Evolutionary conservation across 805 yeast genomes (phyloP).

Genomic region (Metschnikowia orientalis): DNA sequence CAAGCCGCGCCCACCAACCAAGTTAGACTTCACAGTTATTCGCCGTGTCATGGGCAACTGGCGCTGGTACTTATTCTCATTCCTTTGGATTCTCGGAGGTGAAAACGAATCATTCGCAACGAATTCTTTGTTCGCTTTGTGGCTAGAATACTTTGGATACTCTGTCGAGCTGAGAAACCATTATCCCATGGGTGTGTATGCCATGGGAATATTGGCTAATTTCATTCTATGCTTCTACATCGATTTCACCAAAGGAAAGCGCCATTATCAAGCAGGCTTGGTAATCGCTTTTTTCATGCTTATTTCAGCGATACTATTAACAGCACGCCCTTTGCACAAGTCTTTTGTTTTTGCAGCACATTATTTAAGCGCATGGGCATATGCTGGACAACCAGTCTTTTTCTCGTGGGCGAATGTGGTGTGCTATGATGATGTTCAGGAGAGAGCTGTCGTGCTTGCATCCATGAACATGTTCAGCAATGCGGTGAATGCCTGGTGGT

Average conservation of each 20-base stretch:
- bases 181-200: conserved; percentile 53
- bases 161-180: conserved; percentile 45
- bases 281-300: conserved; percentile 41
- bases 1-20: conserved; percentile 8
- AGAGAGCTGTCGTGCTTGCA: conserved; percentile 59
- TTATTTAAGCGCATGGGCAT: conserved; percentile 49
- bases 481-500: conserved; percentile 66
- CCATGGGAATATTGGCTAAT: conserved; percentile 47
- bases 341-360: conserved; percentile 48
- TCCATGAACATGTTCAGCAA: conserved; percentile 63
- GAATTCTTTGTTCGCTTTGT: conserved; percentile 45
- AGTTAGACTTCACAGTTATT: conserved; percentile 26
- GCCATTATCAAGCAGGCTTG: conserved; percentile 50
- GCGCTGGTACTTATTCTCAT: conserved; percentile 54
- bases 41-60: conserved; percentile 42
- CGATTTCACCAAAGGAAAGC: conserved; percentile 26
- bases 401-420: conserved; percentile 63
- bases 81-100: conserved; percentile 51
- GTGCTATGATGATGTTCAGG: conserved; percentile 56
- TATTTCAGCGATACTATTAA: conserved; percentile 44
- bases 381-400: conserved; percentile 57
- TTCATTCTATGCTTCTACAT: conserved; percentile 41
- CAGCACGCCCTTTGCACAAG: conserved; percentile 36
- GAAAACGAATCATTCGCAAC: conserved; percentile 44
- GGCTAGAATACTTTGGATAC: conserved; percentile 41